Evolutionary conservation across 768 basidiomycete species (phyloP).

Genomic region (Termitomyces bulborhizus): DNA sequence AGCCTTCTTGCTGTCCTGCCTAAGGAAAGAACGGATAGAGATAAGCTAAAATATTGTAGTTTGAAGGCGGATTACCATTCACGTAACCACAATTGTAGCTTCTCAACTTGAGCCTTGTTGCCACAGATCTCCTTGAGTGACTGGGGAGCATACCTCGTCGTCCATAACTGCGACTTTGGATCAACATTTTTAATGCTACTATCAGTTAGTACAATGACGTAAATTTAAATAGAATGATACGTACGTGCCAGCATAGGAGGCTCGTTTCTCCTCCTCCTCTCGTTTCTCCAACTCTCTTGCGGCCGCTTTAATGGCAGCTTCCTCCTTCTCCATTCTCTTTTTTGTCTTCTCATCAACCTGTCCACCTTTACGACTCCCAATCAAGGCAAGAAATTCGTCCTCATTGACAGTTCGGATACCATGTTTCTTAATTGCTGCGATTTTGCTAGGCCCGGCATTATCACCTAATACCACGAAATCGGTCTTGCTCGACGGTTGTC

Average conservation of each 20-base stretch:
- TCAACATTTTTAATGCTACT: conserved; percentile 29
- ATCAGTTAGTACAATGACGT: background rate
- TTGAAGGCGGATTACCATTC: conserved; percentile 62
- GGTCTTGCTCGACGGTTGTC: conserved; percentile 86
- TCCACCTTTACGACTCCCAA: conserved; percentile 60
- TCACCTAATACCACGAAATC: conserved; percentile 85
- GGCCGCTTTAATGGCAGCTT: conserved; percentile 62
- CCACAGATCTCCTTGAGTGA: conserved; percentile 88
- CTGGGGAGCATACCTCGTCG: conserved; percentile 89
- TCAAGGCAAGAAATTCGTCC: conserved; percentile 81
- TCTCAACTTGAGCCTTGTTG: conserved; percentile 90
- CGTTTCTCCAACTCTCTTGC: conserved; percentile 76
- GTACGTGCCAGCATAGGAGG: conserved; percentile 15
- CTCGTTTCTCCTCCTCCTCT: conserved; percentile 46
- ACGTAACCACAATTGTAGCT: conserved; percentile 78
- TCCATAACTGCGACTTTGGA: conserved; percentile 78
- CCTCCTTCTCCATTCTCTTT: conserved; percentile 78
- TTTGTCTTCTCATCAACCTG: conserved; percentile 71
- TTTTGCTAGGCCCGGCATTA: conserved; percentile 83
- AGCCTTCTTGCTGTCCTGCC: conserved; percentile 66
- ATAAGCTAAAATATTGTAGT: background rate
- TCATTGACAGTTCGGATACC: conserved; percentile 71
- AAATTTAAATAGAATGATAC: background rate
- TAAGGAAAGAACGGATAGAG: conserved; percentile 21
- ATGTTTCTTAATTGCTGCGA: conserved; percentile 83